Conservation (phyloP, 2,329 filamentous ascomycete species). For the Capronia epimyces region DNA sequence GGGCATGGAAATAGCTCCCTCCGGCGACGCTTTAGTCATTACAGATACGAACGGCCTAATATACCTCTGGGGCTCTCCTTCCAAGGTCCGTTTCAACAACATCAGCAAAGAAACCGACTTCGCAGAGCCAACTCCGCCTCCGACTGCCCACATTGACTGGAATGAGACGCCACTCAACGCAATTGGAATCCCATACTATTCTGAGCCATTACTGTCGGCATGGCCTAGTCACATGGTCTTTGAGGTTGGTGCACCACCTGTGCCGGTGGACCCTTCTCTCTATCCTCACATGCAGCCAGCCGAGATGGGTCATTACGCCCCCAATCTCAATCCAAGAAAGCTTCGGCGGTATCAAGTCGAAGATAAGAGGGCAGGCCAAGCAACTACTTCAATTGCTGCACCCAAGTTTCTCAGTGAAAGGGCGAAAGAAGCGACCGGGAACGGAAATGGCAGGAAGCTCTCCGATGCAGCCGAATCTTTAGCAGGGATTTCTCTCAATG, state of each 20-base stretch:
- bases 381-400: constrained; percentile 59
- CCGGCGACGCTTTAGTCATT: constrained; percentile 77
- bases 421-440: constrained; percentile 57
- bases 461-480: constrained; percentile 60
- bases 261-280: constrained; percentile 66
- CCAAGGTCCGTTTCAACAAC: constrained; percentile 82
- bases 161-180: constrained; percentile 73
- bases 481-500: constrained; percentile 62
- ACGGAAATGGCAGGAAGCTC: constrained; percentile 36
- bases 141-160: constrained; percentile 61
- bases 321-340: constrained; percentile 60
- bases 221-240: constrained; percentile 82
- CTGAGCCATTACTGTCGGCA: constrained; percentile 77
- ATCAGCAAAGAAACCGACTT: constrained; percentile 72
- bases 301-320: constrained; percentile 72
- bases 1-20: constrained; percentile 79
- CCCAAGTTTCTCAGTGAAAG: constrained; percentile 96
- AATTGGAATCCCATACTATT: constrained; percentile 89
- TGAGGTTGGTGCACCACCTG: constrained; percentile 77
- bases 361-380: constrained; percentile 63
- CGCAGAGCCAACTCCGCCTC: constrained; percentile 60
- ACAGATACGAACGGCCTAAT: constrained; percentile 73
- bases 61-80: constrained; percentile 81
- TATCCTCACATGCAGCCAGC: constrained; percentile 62
- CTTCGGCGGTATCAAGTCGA: constrained; percentile 76